Evolutionary conservation across 257 asterid genomes (phyloP), one percentile per base, ranked within the genome.

Genomic region (Penstemon newberryi): DNA sequence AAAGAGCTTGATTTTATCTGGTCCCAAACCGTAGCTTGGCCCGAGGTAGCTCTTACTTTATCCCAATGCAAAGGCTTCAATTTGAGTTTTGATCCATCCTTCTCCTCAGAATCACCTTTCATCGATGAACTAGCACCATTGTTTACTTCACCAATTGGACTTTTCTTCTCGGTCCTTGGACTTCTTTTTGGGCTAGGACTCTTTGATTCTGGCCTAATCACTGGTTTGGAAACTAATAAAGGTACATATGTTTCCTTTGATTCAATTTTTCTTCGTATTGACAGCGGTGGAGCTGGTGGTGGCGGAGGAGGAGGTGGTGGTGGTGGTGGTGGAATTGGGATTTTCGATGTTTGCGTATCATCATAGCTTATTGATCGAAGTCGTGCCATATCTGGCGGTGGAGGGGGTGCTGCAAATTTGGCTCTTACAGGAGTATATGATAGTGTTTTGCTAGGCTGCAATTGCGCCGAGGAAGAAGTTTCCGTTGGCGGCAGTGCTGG

Each of bases 11-110:
- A 89, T 58, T 84, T 89, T 73, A 91, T 56, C 67, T 87, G 98
- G 83, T 94, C 99, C 99, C 99, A 94, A 41, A 89, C 98, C 5
- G 96, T 94, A 78, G 84, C 96, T 66, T 95, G 65, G 59, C 89
- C 91, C 8, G 99, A 91, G 65, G 96, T 86, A 72, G 98, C 92
- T 70, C 93, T 83, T 55, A 94, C 98, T 86, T 94, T 94, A 85
- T 94, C 99, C 99, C 99, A 94, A 41, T 94, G 98, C 88, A 94
- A 61, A 75, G 99, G 89, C 77, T 91, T 94, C 77, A 94, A 64
- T 78, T 82, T 94, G 4, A 95, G 93, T 43, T 79, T 94, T 38
- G 85, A 83, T 79, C 86, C 92, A 60, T 87, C 94, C 19, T 44
- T 69, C 18, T 89, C 91, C 18, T 79, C 88, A 13, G 65, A 43